A percentile compares a stretch with the other conserved stretches of the same genome.
phyloP scores from a whole-genome alignment of 1,284 basidiomycete species.

The Ceratobasidium sp. region DNA sequence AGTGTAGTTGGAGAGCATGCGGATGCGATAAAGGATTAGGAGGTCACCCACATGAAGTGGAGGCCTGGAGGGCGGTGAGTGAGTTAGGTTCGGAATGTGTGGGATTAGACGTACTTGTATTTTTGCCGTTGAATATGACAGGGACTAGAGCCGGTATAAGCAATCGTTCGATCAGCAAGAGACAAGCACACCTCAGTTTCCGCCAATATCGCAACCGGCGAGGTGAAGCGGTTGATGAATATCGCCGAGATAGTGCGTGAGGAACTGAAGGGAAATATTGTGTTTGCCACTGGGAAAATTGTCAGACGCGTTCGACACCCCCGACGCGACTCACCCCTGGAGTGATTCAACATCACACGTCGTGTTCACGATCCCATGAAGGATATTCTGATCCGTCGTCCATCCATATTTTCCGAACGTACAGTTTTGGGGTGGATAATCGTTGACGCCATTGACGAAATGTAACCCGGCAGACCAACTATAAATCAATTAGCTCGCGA shows the following conservation, averaged over 20 bases:
- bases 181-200: conserved; percentile 68
- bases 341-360: conserved; percentile 68
- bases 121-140: too few relatives aligned
- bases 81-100: too few relatives aligned
- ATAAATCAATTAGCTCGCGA: conserved; percentile 23
- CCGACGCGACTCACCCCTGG: conserved; percentile 47
- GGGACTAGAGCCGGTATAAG: too few relatives aligned
- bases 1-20: conserved; percentile 84
- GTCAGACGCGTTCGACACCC: not conserved
- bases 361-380: conserved; percentile 80
- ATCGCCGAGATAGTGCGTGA: conserved; percentile 92
- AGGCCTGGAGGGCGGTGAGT: conserved; percentile 65
- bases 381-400: conserved; percentile 77
- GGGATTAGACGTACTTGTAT: not conserved
- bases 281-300: conserved; percentile 51
- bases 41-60: conserved; percentile 86
- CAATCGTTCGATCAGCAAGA: too few relatives aligned
- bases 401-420: conserved; percentile 83
- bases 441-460: conserved; percentile 79
- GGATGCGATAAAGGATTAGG: conserved; percentile 85
- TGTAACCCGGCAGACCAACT: conserved; percentile 77
- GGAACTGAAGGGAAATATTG: conserved; percentile 82
- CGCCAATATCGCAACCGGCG: conserved; percentile 85
- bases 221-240: conserved; percentile 83
- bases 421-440: conserved; percentile 82